Evolutionary conservation across 345 rosid species (phyloP).

Genomic region (Angophora floribunda): DNA sequence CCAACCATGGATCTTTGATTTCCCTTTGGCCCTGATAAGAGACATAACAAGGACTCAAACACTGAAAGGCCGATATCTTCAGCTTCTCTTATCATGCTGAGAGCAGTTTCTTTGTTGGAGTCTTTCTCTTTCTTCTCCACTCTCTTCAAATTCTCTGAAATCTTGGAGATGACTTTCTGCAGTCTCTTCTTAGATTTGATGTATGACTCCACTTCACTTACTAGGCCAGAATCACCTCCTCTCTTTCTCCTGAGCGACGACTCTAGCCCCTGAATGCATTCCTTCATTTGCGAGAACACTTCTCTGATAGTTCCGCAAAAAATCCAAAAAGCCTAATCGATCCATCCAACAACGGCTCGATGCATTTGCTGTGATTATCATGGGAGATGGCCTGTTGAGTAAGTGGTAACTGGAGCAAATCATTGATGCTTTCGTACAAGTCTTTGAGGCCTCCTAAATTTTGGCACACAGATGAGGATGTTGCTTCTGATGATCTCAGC

Average conservation of each 20-base stretch:
- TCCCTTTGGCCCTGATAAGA: background rate
- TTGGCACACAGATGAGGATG: background rate
- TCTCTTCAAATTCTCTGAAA: background rate
- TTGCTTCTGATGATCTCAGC: slow-evolving; percentile 3
- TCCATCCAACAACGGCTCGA: slow-evolving; percentile 4
- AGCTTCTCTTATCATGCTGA: background rate
- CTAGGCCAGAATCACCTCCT: background rate
- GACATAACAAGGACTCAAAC: background rate
- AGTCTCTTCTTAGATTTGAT: background rate
- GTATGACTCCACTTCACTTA: background rate
- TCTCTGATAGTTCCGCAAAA: slow-evolving; percentile 7
- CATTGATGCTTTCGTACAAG: background rate
- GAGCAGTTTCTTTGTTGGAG: background rate
- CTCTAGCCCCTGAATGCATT: background rate
- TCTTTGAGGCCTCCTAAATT: background rate
- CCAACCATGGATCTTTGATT: background rate
- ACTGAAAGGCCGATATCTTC: background rate
- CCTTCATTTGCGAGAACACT: background rate
- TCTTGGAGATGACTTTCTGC: background rate
- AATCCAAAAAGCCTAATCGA: slow-evolving; percentile 2
- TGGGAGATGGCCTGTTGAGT: background rate
- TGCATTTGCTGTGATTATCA: background rate
- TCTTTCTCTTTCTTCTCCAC: background rate
- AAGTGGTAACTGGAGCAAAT: slow-evolving; percentile 1
- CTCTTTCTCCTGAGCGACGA: background rate